A percentile compares a stretch with the other conserved stretches of the same genome.
phyloP scores from a whole-genome alignment of 441 rosid genomes.

The Syzygium syzygioides region DNA sequence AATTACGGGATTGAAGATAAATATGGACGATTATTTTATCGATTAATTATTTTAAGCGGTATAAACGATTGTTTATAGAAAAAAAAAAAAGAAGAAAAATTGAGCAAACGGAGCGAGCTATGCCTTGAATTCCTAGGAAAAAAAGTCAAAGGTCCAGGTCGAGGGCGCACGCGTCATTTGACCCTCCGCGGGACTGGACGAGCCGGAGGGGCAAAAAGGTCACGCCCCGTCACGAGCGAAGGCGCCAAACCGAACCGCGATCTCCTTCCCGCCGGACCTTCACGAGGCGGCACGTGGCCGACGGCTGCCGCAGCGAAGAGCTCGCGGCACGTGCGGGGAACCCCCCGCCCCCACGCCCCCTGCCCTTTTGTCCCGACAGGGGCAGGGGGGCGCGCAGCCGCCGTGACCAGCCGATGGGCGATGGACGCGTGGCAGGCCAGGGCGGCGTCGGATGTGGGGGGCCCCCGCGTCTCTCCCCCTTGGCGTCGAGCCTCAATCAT shows the following conservation, averaged over 20 bases:
- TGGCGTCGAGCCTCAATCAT: too few species aligned
- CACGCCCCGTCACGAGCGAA: neutral
- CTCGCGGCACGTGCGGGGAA: neutral
- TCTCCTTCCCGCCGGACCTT: neutral
- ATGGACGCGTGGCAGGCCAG: neutral
- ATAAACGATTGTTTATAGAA: too few species aligned
- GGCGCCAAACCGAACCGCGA: neutral
- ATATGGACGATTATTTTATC: neutral
- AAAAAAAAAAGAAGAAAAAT: too few species aligned
- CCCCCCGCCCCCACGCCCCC: neutral
- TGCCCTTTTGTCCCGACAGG: neutral
- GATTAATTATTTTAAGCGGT: too few species aligned
- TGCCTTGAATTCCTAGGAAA: too few species aligned
- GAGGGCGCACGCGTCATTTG: neutral
- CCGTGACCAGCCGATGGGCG: neutral
- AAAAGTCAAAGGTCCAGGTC: too few species aligned
- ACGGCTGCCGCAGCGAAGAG: neutral
- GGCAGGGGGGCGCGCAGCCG: neutral
- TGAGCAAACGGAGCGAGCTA: too few species aligned
- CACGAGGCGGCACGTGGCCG: neutral
- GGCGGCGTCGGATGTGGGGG: neutral
- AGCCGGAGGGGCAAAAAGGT: neutral
- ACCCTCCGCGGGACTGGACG: neutral
- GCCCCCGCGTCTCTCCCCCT: neutral
- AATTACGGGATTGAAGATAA: rapidly evolving